These are phyloP conservation scores for Tetraselmis striata DNA, from an alignment of 139 green algal species.

Conservation along the genomic window DNA sequence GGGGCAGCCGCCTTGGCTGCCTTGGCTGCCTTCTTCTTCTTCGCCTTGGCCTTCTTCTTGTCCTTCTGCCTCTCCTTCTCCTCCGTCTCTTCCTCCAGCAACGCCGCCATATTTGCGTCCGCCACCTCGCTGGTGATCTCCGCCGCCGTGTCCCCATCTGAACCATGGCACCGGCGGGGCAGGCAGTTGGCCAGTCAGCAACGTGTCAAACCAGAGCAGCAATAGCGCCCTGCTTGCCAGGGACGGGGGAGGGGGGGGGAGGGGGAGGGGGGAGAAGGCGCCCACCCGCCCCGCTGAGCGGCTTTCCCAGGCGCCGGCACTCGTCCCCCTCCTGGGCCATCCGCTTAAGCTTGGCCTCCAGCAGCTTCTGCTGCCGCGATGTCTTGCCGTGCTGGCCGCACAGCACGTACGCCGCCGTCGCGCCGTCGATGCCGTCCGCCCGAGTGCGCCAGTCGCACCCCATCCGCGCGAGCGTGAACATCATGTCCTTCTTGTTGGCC, in stretches of 20 bases:
- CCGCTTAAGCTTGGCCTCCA: slow-evolving; percentile 55
- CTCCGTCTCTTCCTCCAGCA: slow-evolving; percentile 42
- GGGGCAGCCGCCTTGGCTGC: background rate
- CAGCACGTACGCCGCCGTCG: slow-evolving; percentile 53
- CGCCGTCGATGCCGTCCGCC: slow-evolving; percentile 55
- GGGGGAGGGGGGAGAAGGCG: too few relatives aligned
- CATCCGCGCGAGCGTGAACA: slow-evolving; percentile 50
- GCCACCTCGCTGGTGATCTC: slow-evolving; percentile 24
- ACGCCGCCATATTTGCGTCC: slow-evolving; percentile 48
- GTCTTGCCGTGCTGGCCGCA: slow-evolving; percentile 56
- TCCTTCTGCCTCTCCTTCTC: slow-evolving; percentile 31
- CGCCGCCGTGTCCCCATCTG: slow-evolving; percentile 4
- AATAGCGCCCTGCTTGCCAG: too few relatives aligned
- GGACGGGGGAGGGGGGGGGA: too few relatives aligned
- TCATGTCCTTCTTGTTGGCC: slow-evolving; percentile 67
- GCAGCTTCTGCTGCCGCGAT: slow-evolving; percentile 44
- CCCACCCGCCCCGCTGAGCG: background rate
- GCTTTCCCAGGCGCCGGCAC: slow-evolving; percentile 5
- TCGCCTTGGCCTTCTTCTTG: slow-evolving; percentile 9
- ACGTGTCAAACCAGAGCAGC: too few relatives aligned
- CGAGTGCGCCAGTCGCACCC: slow-evolving; percentile 52
- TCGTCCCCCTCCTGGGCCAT: slow-evolving; percentile 34
- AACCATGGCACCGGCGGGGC: too few relatives aligned
- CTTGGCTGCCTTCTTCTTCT: background rate
- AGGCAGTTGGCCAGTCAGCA: too few relatives aligned